phyloP scores from a whole-genome alignment of 192 early-diverging fungal species.

The Coemansia sp. region DNA sequence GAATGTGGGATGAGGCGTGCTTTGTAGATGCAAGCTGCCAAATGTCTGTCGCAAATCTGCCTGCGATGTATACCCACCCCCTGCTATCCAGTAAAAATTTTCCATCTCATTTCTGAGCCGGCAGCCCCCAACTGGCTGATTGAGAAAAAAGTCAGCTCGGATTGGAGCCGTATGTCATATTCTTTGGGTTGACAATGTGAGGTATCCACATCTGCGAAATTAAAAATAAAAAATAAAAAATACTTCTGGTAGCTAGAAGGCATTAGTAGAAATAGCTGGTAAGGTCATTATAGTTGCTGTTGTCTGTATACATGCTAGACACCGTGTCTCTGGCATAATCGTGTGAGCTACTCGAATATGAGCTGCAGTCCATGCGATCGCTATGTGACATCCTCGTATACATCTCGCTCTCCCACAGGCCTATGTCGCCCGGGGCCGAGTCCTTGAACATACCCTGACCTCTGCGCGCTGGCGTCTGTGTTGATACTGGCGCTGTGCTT shows the following conservation, averaged over 20 bases:
- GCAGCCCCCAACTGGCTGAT: neutral
- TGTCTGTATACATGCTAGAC: constrained; percentile 25
- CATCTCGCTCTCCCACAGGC: constrained; percentile 45
- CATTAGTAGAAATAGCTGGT: constrained; percentile 34
- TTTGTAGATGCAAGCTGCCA: too few species aligned
- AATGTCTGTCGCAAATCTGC: neutral
- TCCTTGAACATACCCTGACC: constrained; percentile 26
- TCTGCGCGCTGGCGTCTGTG: neutral
- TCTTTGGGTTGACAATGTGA: too few species aligned
- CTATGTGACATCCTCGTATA: constrained; percentile 21
- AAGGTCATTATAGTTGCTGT: constrained; percentile 22
- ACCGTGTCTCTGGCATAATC: constrained; percentile 14
- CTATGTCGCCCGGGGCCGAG: constrained; percentile 21
- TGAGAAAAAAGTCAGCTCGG: neutral
- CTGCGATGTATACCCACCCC: neutral
- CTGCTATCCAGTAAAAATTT: constrained; percentile 8
- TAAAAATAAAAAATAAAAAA: too few species aligned
- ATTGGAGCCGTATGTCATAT: too few species aligned
- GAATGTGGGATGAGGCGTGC: neutral
- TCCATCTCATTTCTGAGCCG: neutral
- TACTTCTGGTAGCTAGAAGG: neutral
- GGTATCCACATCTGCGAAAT: too few species aligned
- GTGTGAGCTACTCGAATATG: constrained; percentile 22
- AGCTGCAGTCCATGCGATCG: constrained; percentile 28
- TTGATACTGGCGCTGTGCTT: neutral